phyloP scores from a whole-genome alignment of 257 asterid genomes.

The Voacanga thouarsii region DNA sequence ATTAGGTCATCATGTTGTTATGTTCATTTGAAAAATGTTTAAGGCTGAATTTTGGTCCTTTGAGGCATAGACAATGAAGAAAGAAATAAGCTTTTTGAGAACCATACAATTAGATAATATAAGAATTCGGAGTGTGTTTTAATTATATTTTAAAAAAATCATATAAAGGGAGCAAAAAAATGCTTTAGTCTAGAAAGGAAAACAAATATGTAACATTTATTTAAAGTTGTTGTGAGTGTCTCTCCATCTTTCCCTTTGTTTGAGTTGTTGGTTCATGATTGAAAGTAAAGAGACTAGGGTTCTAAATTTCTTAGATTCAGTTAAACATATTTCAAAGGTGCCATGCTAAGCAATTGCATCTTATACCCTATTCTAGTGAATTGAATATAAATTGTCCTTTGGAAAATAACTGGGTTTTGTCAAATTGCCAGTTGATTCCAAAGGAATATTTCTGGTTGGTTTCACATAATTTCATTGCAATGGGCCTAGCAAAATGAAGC shows the following conservation, averaged over 20 bases:
- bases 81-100: neutral
- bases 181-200: neutral
- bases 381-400: neutral
- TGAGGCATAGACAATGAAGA: neutral
- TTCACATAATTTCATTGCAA: slow-evolving; percentile 96
- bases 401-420: slow-evolving; percentile 9
- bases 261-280: too few species aligned
- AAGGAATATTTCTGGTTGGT: slow-evolving; percentile 84
- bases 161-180: too few species aligned
- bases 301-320: neutral
- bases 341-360: neutral
- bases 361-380: neutral
- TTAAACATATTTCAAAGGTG: neutral
- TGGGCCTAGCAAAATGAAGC: slow-evolving; percentile 94
- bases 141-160: neutral
- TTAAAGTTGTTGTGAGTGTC: neutral
- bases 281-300: neutral
- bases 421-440: slow-evolving; percentile 72
- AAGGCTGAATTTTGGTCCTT: neutral
- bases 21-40: neutral
- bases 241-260: neutral
- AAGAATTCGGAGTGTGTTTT: neutral
- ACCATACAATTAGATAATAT: neutral
- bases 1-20: neutral
- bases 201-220: too few species aligned